phyloP scores from a whole-genome alignment of 768 basidiomycete genomes.

The Termitomyces sp. region DNA sequence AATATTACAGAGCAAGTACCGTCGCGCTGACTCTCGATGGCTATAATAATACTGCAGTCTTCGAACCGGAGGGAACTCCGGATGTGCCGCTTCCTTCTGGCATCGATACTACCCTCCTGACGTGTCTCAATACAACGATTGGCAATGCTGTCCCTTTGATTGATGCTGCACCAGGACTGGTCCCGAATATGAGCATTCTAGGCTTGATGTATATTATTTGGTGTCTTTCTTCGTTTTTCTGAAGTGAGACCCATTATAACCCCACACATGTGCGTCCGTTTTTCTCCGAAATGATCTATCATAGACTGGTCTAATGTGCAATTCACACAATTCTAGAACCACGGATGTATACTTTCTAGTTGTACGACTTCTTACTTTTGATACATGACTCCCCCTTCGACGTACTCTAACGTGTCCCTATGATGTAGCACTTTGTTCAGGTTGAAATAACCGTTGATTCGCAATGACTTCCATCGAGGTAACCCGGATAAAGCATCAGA shows the following conservation, averaged over 20 bases:
- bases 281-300: neutral
- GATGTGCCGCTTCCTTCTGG: conserved; percentile 49
- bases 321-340: neutral
- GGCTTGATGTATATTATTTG: conserved; percentile 21
- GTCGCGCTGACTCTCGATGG: conserved; percentile 60
- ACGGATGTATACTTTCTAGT: neutral
- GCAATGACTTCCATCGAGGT: no score
- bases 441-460: no score
- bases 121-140: conserved; percentile 63
- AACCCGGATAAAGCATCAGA: no score
- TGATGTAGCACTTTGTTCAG: no score
- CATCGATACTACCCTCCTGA: conserved; percentile 44
- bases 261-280: neutral
- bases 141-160: conserved; percentile 55
- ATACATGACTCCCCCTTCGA: no score
- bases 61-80: conserved; percentile 36
- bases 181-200: conserved; percentile 18
- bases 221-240: conserved; percentile 9
- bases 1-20: conserved; percentile 66
- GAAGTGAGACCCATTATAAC: conserved; percentile 19
- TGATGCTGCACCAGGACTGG: conserved; percentile 25
- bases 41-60: conserved; percentile 58
- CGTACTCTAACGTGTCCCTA: no score
- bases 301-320: neutral
- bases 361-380: no score